Evolutionary conservation across 306 rosid species (phyloP), one percentile per base, ranked within the genome.

Genomic region (Lotus japonicus): DNA sequence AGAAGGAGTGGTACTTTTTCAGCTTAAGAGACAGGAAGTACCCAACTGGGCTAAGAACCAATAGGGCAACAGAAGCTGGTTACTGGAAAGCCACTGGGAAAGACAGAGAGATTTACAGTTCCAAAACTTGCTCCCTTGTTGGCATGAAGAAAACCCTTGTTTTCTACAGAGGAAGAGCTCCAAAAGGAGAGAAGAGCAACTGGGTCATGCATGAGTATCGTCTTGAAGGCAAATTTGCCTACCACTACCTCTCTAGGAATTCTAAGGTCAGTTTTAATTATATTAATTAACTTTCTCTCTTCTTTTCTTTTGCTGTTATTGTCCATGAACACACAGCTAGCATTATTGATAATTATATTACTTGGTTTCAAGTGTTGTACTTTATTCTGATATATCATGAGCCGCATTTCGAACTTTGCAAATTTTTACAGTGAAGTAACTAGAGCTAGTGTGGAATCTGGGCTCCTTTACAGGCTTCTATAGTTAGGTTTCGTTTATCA

Each of bases 181-280:
- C 99, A 0, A 95, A 95, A 74, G 99, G 97, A 0, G 92, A 87
- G 39, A 95, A 95, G 33, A 86, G 89, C 55, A 94, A 94, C 77
- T 94, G 98, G 98, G 92, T 94, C 62, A 94, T 94, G 97, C 98
- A 94, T 64, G 98, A 94, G 76, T 94, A 94, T 53, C 92, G 99
- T n/a, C 95, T 95, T 31, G 99, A 95, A 73, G 99, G 97, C 57
- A 89, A 86, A 80, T 87, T 87, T 80, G 89, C 97, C 2, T 95
- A 95, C 68, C 97, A 90, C 59, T 90, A 82, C 50, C 95, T 90
- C 53, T 87, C 97, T 9, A 53, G 84, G 19, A 81, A 59, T 79
- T 78, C 97, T 42, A 87, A 88, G 90, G 99, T 28, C 5, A 4
- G 4, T 26, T 11, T 19, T 7, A 11, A 28, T 23, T 21, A 31